Evolutionary conservation across 2,329 filamentous ascomycete species (phyloP).

Genomic region (Penicillium hordei): DNA sequence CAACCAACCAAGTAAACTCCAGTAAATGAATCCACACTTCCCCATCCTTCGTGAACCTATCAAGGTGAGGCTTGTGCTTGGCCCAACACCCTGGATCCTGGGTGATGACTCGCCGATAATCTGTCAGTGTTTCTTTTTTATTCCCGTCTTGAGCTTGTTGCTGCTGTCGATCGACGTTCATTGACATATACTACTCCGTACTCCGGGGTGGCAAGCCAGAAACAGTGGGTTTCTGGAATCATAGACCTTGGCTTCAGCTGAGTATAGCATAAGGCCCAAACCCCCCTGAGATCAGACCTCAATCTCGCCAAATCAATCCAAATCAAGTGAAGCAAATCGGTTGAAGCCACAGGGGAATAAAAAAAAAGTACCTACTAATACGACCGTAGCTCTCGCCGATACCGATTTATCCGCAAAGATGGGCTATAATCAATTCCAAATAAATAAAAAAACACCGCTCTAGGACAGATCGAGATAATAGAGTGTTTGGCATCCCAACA

Average conservation of each 20-base stretch:
- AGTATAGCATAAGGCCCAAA: neutral
- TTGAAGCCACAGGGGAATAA: neutral
- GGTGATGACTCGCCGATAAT: slow-evolving; percentile 23
- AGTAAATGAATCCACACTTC: slow-evolving; percentile 3
- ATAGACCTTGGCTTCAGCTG: slow-evolving; percentile 12
- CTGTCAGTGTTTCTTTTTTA: slow-evolving; percentile 3
- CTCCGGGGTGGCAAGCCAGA: slow-evolving; percentile 9
- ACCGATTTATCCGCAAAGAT: neutral
- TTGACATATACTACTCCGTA: slow-evolving; percentile 15
- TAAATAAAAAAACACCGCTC: neutral
- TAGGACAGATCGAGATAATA: slow-evolving; percentile 19
- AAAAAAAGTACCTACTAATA: neutral
- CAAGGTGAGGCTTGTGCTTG: slow-evolving; percentile 22
- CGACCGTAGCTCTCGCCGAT: slow-evolving; percentile 1
- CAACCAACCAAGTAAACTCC: slow-evolving; percentile 19
- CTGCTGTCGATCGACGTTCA: slow-evolving; percentile 10
- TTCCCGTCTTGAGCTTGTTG: neutral
- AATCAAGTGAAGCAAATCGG: neutral
- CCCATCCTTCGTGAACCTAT: slow-evolving; percentile 18
- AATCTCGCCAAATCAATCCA: slow-evolving; percentile 12
- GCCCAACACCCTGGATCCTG: slow-evolving; percentile 28
- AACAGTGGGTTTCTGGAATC: neutral
- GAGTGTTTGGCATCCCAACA: slow-evolving; percentile 3
- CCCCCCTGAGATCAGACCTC: slow-evolving; percentile 26
- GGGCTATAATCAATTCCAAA: neutral